A percentile compares a stretch with the other conserved stretches of the same genome.
phyloP scores from a whole-genome alignment of 1,284 basidiomycete species.

The Gymnopus androsaceus region DNA sequence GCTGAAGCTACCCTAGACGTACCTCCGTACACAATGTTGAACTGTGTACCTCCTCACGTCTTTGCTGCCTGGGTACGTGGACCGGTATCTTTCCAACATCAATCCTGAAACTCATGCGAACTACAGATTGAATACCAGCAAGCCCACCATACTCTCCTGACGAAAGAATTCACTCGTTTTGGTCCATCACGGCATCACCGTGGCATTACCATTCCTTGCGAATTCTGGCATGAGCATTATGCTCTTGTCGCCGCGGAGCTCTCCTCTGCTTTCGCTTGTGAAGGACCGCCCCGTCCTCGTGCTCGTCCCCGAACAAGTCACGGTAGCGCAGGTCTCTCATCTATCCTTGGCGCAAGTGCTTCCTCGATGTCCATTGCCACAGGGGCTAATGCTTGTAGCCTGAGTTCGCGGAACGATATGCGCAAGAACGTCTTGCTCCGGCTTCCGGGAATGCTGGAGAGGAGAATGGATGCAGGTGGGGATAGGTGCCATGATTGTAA shows the following conservation, averaged over 20 bases:
- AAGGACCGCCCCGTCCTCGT: slow-evolving; percentile 3
- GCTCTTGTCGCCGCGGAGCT: slow-evolving; percentile 17
- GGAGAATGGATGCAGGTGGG: slow-evolving; percentile 11
- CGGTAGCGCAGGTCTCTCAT: background rate
- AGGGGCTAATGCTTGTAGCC: background rate
- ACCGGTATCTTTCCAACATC: background rate
- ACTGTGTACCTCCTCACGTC: slow-evolving; percentile 12
- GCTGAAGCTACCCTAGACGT: slow-evolving; percentile 17
- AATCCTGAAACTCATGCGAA: background rate
- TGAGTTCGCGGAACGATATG: background rate
- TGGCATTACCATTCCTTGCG: slow-evolving; percentile 13
- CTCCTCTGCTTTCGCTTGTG: background rate
- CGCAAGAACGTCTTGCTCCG: slow-evolving; percentile 1
- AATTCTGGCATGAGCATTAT: slow-evolving; percentile 21
- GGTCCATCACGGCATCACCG: slow-evolving; percentile 17
- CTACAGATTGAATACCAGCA: slow-evolving; percentile 18
- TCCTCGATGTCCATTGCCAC: slow-evolving; percentile 5
- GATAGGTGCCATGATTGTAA: slow-evolving; percentile 21
- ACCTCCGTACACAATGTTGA: slow-evolving; percentile 17
- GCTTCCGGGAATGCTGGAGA: slow-evolving; percentile 15
- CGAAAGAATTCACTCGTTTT: slow-evolving; percentile 20
- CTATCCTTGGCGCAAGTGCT: slow-evolving; percentile 4
- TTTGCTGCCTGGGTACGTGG: slow-evolving; percentile 20
- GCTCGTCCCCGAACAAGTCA: background rate
- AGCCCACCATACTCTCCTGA: slow-evolving; percentile 13